These are phyloP conservation scores for Trichosanthes cucumerina DNA, from an alignment of 306 rosid genomes.

Conservation along the genomic window DNA sequence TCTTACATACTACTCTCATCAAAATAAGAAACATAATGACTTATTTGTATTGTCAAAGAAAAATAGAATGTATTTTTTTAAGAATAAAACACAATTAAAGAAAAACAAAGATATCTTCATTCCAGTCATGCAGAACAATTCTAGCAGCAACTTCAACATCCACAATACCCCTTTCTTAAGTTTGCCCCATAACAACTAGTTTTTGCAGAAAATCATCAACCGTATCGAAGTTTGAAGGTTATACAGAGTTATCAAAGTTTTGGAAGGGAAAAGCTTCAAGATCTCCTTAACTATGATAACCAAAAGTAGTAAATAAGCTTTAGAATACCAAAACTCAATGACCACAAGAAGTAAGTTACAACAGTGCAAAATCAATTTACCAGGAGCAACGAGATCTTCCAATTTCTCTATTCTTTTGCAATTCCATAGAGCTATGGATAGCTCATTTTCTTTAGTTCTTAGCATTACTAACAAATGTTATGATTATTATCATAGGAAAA, in stretches of 20 bases:
- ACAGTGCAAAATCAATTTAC: neutral
- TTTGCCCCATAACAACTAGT: slow-evolving; percentile 83
- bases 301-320: slow-evolving; percentile 4
- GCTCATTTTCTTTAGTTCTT: too few relatives aligned
- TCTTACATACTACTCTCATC: too few relatives aligned
- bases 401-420: too few relatives aligned
- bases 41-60: too few relatives aligned
- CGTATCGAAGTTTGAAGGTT: slow-evolving; percentile 64
- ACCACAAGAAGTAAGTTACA: neutral
- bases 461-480: too few relatives aligned
- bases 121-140: slow-evolving; percentile 92
- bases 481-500: too few relatives aligned
- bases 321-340: neutral
- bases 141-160: slow-evolving; percentile 74
- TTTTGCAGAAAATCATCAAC: slow-evolving; percentile 75
- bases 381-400: too few relatives aligned
- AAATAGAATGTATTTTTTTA: neutral
- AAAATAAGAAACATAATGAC: too few relatives aligned
- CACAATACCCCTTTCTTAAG: slow-evolving; percentile 74
- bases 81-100: neutral
- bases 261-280: slow-evolving; percentile 66
- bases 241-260: slow-evolving; percentile 53
- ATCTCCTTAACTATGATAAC: slow-evolving; percentile 74
- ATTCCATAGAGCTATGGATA: too few relatives aligned
- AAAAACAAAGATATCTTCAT: slow-evolving; percentile 43